These are phyloP conservation scores for Umbelopsis sp. DNA, from an alignment of 371 early-diverging fungal species.

Conservation along the genomic window DNA sequence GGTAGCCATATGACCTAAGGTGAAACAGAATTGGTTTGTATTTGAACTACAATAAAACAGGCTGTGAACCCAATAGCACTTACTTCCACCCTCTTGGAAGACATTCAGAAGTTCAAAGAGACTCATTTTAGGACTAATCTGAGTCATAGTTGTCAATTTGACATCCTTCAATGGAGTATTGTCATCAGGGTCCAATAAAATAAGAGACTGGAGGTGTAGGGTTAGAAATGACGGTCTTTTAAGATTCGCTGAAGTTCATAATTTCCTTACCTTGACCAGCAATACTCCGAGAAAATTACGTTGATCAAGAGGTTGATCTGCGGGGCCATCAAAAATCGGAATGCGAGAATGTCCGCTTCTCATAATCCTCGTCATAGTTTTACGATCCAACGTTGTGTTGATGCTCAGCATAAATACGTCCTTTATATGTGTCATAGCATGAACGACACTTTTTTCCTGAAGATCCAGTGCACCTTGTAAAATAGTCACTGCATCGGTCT, in stretches of 20 bases:
- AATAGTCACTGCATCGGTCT: constrained; percentile 71
- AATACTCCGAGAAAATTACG: constrained; percentile 65
- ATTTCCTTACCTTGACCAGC: constrained; percentile 59
- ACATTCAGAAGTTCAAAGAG: constrained; percentile 17
- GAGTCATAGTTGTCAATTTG: constrained; percentile 58
- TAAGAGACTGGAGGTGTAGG: constrained; percentile 29
- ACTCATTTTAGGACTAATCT: constrained; percentile 19
- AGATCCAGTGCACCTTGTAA: constrained; percentile 71
- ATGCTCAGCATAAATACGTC: constrained; percentile 62
- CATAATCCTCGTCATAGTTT: constrained; percentile 53
- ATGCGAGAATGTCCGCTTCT: constrained; percentile 68
- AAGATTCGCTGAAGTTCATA: too few species aligned
- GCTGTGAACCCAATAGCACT: background rate
- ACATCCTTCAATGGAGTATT: constrained; percentile 56
- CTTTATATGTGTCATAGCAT: background rate
- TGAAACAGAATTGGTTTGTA: background rate
- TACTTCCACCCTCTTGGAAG: constrained; percentile 22
- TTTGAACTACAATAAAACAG: background rate
- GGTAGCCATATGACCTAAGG: constrained; percentile 21
- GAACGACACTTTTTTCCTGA: constrained; percentile 42
- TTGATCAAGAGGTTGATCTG: background rate
- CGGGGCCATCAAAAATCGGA: constrained; percentile 52
- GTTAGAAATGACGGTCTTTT: background rate
- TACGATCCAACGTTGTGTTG: constrained; percentile 47
- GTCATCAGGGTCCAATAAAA: constrained; percentile 64